Evolutionary conservation across 805 yeast genomes (phyloP).

Genomic region (Nakazawaea laoshanensis): DNA sequence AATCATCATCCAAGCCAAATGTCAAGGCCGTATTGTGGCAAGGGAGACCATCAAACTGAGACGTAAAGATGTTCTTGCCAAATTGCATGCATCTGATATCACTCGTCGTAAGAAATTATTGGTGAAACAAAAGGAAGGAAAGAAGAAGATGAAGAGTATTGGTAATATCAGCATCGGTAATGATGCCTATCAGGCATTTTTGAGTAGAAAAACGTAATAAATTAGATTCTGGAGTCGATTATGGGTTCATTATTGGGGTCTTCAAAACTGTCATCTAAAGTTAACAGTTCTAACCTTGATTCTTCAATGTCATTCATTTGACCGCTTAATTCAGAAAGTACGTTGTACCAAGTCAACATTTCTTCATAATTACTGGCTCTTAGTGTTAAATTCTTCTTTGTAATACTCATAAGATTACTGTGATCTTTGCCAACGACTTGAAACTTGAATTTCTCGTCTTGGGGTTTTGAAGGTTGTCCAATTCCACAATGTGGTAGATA

Average conservation of each 20-base stretch:
- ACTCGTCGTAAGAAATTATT: constrained; percentile 83
- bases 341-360: constrained; percentile 36
- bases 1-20: constrained; percentile 86
- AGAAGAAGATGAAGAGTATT: constrained; percentile 68
- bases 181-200: constrained; percentile 85
- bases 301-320: constrained; percentile 14
- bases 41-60: constrained; percentile 91
- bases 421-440: constrained; percentile 35
- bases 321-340: constrained; percentile 22
- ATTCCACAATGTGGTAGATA: constrained; percentile 38
- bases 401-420: constrained; percentile 17
- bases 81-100: constrained; percentile 88
- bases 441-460: constrained; percentile 29
- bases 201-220: constrained; percentile 25
- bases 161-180: constrained; percentile 75
- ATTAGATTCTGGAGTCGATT: background rate
- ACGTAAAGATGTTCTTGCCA: constrained; percentile 90
- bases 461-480: constrained; percentile 23
- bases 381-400: constrained; percentile 25
- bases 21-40: constrained; percentile 73
- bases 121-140: constrained; percentile 89
- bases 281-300: constrained; percentile 9
- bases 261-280: constrained; percentile 10
- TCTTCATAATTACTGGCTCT: constrained; percentile 37
- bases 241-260: background rate